phyloP scores from a whole-genome alignment of 192 early-diverging fungal genomes.

The Backusella parvicylindrica region DNA sequence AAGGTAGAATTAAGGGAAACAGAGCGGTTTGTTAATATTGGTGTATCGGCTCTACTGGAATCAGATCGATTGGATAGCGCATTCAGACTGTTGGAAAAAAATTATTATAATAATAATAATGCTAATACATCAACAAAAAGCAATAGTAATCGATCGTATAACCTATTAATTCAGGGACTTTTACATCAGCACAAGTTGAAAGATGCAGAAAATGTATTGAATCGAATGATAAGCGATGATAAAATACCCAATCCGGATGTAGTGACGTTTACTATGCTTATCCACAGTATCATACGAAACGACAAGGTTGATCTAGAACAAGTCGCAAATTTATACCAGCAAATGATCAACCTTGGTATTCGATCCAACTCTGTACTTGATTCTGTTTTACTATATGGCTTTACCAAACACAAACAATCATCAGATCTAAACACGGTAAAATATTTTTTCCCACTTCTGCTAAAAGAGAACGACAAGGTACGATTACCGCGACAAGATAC shows the following conservation, averaged over 20 bases:
- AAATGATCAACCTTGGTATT: conserved; percentile 9
- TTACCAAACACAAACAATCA: conserved; percentile 11
- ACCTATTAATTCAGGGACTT: conserved; percentile 19
- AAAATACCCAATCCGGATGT: conserved; percentile 23
- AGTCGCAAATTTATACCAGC: conserved; percentile 6
- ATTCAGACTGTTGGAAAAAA: not conserved
- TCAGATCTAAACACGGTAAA: not conserved
- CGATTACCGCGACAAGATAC: not conserved
- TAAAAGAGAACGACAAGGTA: not conserved
- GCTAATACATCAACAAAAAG: not conserved
- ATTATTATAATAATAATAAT: not conserved
- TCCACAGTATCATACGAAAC: conserved; percentile 20
- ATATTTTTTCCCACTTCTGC: conserved; percentile 5
- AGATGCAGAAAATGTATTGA: conserved; percentile 10
- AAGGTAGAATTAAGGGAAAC: not conserved
- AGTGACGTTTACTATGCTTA: conserved; percentile 24
- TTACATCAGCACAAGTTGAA: conserved; percentile 9
- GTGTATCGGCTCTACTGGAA: not conserved
- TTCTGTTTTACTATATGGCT: conserved; percentile 21
- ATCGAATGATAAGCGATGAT: conserved; percentile 11
- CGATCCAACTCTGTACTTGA: conserved; percentile 7
- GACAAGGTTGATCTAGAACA: not conserved
- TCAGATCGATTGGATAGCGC: not conserved
- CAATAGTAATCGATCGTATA: conserved; percentile 12
- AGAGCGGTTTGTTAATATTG: not conserved